Conservation (phyloP, 345 rosid genomes). For the Pistacia integerrima region DNA sequence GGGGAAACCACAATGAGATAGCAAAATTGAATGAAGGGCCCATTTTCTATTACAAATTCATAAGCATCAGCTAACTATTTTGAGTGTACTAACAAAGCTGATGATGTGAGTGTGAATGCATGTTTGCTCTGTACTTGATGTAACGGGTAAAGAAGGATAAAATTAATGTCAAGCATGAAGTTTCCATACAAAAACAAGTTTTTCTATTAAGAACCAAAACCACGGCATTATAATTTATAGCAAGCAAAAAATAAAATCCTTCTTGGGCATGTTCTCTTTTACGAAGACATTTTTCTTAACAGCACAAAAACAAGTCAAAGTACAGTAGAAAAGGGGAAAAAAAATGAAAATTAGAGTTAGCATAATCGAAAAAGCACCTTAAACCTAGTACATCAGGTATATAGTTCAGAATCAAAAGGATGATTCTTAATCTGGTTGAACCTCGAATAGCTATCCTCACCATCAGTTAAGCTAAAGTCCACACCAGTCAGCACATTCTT, state of each 20-base stretch:
- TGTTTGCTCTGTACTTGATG: no score
- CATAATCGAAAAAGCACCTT: background rate
- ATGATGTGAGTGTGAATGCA: no score
- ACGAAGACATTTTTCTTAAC: no score
- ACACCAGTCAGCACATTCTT: slow-evolving; percentile 49
- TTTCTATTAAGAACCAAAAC: background rate
- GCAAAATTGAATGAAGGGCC: background rate
- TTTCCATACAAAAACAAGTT: no score
- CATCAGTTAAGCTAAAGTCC: slow-evolving; percentile 29
- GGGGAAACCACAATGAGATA: background rate
- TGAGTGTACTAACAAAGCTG: no score
- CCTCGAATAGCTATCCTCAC: slow-evolving; percentile 30
- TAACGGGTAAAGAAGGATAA: no score
- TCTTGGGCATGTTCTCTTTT: background rate
- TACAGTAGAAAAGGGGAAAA: background rate
- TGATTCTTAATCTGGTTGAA: slow-evolving; percentile 40
- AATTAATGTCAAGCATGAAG: no score
- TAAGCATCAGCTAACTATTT: no score
- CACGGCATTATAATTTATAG: background rate
- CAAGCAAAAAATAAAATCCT: background rate
- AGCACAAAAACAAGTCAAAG: background rate
- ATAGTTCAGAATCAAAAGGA: slow-evolving; percentile 59
- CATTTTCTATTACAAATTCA: no score
- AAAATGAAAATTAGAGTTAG: background rate
- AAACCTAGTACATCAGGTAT: slow-evolving; percentile 41